Evolutionary conservation across 2,329 filamentous ascomycete species (phyloP), one percentile per base, ranked within the genome.

Genomic region (Fusarium tupiense): DNA sequence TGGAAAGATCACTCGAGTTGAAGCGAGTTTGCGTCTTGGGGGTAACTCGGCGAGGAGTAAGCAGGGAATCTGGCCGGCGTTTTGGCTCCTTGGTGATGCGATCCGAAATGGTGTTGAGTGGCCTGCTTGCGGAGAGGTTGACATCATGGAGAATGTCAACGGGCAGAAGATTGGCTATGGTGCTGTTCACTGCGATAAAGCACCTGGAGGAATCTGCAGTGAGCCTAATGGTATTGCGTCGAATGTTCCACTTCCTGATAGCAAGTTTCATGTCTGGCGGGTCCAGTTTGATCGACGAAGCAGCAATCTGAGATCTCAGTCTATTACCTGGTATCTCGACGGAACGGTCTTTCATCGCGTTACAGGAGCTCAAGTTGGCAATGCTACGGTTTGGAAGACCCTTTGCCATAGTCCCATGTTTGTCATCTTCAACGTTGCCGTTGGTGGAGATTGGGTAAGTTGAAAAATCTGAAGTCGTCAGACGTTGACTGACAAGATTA

Each of bases 61-160:
- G 79, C 83, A 88, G 73, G 89, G 89, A 9, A 82, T 90, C 57
- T 90, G 88, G 88, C 88, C 88, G 1, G 88, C 88, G 2, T 90
- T 90, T 75, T 90, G 88, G 88, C 82, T 89, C 69, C 82, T 90
- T 22, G 88, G 88, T 46, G 83, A 89, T 57, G 78, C 84, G 17
- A 81, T 87, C 62, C 85, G 86, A 33, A 81, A 84, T 50, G 87
- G 87, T 14, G 84, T 82, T 2, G 41, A 75, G 20, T 90, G 89
- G 89, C 89, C 89, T 1, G 61, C 68, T 14, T 87, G 86, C 66
- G 89, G 88, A 69, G 89, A 90, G 83, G 82, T 90, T 57, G 89
- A 90, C 77, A 86, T 90, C 74, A 83, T 90, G 78, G 88, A 90
- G 83, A 86, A 85, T 64, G 80, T 89, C 75, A 88, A 89, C 79